Conservation (phyloP, 1,284 basidiomycete species). For the Pyrrhoderma lamaoense region DNA sequence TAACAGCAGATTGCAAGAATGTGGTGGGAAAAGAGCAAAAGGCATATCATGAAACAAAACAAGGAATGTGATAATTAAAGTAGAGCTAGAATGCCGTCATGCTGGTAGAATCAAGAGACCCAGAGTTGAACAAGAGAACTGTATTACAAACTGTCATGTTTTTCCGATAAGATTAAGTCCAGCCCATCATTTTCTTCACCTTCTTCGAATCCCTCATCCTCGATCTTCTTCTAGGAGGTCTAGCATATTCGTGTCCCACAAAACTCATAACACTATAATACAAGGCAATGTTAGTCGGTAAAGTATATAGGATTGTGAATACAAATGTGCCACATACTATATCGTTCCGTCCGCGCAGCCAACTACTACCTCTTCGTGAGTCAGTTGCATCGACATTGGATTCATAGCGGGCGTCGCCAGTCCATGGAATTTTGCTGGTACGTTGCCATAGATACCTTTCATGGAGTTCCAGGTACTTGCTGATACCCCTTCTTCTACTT, state of each 20-base stretch:
- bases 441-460: constrained; percentile 50
- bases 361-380: constrained; percentile 79
- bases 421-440: constrained; percentile 62
- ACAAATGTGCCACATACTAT: constrained; percentile 54
- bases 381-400: constrained; percentile 83
- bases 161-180: neutral
- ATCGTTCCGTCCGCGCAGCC: constrained; percentile 85
- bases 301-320: no score
- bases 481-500: constrained; percentile 24
- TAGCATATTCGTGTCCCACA: constrained; percentile 56
- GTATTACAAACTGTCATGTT: neutral
- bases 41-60: no score
- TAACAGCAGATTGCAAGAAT: no score
- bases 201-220: neutral
- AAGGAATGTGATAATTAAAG: no score
- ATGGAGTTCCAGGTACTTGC: constrained; percentile 29
- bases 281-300: no score
- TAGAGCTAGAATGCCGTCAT: neutral
- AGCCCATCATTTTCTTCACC: neutral
- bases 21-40: no score
- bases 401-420: constrained; percentile 79
- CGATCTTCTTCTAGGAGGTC: neutral
- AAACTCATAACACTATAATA: constrained; percentile 61
- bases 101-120: neutral
- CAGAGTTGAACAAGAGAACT: neutral